Base-by-base conservation (phyloP, 2,329 filamentous ascomycete genomes). In the Grosmannia huntii region DNA sequence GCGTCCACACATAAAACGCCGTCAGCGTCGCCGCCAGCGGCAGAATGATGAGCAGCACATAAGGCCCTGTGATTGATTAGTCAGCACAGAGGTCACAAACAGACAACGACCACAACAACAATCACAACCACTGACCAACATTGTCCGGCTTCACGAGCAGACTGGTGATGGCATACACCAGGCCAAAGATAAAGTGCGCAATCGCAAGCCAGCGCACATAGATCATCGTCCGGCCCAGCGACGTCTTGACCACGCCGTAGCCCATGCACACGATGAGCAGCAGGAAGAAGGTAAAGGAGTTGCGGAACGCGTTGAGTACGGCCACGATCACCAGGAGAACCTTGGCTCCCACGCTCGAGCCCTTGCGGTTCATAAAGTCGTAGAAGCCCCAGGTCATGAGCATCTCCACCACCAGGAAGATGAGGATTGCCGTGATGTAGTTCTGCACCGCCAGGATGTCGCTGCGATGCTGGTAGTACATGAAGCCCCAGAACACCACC, bases 331-430 rank as follows among this genome's bases (percentile, higher is more conserved):
- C 84, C 73, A 99, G 87, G 59, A 97, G 78, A 6, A 86, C 87
- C 70, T 95, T 96, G 59, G 90, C 84, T 51, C 89, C 85, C 2
- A 86, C 70, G 67, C 90, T 96, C 57, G 89, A 83, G 48, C 94
- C 94, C 68, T 96, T 84, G 46, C 87, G 82, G 71, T 99, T 99
- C 68, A 95, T 84, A 70, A 89, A 97, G 73, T 99, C 94, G 71
- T 97, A 99, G 75, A 95, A 99, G 50, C 90, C 90, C 94, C 94
- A 99, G 2, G 94, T 99, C 82, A 97, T 91, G 67, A 97, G 77
- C 85, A 97, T 96, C 71, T 99, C 94, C 19, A 97, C 74, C 19
- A 97, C 89, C 50, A 99, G 76, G 74, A 99, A 99, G 56, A 94
- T 83, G 55, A 99, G 77, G 61, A 97, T 99, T 11, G 94, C 92